Percentiles rank a stretch among this genome's conserved stretches.
phyloP scores from a whole-genome alignment of 1,284 basidiomycete species.

The Pseudozyma hubeiensis region DNA sequence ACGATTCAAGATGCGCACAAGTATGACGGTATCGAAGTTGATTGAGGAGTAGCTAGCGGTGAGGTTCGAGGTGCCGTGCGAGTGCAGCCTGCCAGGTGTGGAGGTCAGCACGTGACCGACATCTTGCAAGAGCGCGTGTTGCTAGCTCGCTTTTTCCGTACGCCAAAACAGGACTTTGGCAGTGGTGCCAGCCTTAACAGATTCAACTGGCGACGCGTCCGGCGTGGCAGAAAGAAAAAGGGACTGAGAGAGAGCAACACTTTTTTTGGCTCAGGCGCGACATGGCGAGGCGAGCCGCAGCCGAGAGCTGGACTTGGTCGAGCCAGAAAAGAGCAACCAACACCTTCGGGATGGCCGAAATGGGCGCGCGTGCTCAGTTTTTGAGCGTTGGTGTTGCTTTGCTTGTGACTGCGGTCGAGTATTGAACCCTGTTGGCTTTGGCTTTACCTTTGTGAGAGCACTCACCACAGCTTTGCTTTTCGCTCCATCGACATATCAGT shows the following conservation, averaged over 20 bases:
- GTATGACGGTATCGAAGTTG: background rate
- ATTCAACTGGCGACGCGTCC: slow-evolving; percentile 12
- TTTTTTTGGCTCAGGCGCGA: background rate
- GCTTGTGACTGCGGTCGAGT: background rate
- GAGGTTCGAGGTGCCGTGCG: slow-evolving; percentile 19
- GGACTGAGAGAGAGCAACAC: background rate
- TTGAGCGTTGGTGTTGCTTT: background rate
- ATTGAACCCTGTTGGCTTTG: slow-evolving; percentile 10
- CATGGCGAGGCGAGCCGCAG: too few species aligned
- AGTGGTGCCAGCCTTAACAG: background rate
- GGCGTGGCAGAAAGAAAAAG: background rate
- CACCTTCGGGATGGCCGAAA: slow-evolving; percentile 5
- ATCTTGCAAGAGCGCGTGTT: slow-evolving; percentile 10
- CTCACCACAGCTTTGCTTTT: background rate
- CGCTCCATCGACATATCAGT: background rate
- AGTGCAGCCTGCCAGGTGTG: slow-evolving; percentile 6
- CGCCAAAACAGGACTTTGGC: slow-evolving; percentile 5
- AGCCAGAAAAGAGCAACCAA: slow-evolving; percentile 4
- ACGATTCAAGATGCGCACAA: background rate
- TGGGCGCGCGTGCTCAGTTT: slow-evolving; percentile 1
- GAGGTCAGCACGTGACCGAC: slow-evolving; percentile 30
- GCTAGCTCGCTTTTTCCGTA: background rate
- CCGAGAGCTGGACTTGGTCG: too few species aligned
- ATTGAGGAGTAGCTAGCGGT: background rate
- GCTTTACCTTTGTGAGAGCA: too few species aligned